Conservation (phyloP, 2,329 filamentous ascomycete species). For the Onygenales sp. region DNA sequence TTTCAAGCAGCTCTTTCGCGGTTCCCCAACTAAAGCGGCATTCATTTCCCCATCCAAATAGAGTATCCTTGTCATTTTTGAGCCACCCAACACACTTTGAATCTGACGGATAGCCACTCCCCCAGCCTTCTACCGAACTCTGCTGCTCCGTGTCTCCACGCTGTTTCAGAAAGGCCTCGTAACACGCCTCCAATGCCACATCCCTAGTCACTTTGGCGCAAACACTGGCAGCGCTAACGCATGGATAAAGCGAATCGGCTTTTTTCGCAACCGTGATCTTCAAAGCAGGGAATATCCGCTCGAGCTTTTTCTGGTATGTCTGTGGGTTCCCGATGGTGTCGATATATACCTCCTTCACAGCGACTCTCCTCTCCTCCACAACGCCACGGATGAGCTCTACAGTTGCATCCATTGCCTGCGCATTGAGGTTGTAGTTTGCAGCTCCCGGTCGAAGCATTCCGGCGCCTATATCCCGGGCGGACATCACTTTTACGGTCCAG, state of each 20-base stretch:
- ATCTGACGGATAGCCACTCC: slow-evolving; percentile 89
- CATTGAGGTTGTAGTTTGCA: slow-evolving; percentile 77
- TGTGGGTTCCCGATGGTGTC: slow-evolving; percentile 83
- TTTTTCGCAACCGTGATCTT: slow-evolving; percentile 76
- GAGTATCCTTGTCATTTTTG: slow-evolving; percentile 73
- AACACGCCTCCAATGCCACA: slow-evolving; percentile 73
- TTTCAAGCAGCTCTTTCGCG: slow-evolving; percentile 82
- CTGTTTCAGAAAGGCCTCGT: slow-evolving; percentile 42
- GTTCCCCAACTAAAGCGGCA: slow-evolving; percentile 95
- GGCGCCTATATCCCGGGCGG: slow-evolving; percentile 71
- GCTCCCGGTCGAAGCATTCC: slow-evolving; percentile 57
- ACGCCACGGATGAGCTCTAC: slow-evolving; percentile 71
- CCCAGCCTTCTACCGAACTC: slow-evolving; percentile 53
- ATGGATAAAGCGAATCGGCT: slow-evolving; percentile 85
- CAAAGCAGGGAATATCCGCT: slow-evolving; percentile 70
- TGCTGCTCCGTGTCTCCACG: slow-evolving; percentile 21
- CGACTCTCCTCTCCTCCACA: slow-evolving; percentile 60
- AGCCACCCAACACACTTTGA: slow-evolving; percentile 72
- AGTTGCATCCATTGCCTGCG: slow-evolving; percentile 89
- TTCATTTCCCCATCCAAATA: slow-evolving; percentile 93
- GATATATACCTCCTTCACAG: slow-evolving; percentile 82
- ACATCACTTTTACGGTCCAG: slow-evolving; percentile 74
- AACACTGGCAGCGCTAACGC: slow-evolving; percentile 85
- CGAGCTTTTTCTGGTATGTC: slow-evolving; percentile 74
- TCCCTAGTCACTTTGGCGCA: slow-evolving; percentile 95